These are phyloP conservation scores for Scenedesmus sp. DNA, from an alignment of 163 green algal species.

Conservation along the genomic window DNA sequence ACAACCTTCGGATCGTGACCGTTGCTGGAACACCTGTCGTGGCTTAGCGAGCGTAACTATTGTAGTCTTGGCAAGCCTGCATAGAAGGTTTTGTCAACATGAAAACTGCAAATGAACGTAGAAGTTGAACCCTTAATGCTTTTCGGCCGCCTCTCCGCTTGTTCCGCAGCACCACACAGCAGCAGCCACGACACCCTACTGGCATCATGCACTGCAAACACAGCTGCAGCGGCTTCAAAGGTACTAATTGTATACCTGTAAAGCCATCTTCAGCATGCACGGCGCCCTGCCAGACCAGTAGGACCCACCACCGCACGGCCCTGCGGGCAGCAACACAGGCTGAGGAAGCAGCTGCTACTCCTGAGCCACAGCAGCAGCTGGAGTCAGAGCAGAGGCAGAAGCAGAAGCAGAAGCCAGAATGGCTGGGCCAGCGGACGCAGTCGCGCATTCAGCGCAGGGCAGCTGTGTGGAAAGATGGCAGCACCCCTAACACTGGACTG, in stretches of 20 bases:
- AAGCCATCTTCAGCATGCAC: neutral
- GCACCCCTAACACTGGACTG: conserved; percentile 15
- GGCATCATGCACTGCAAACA: neutral
- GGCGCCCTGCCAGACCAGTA: neutral
- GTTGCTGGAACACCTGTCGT: neutral
- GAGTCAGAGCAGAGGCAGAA: neutral
- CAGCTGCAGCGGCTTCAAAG: neutral
- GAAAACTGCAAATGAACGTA: neutral
- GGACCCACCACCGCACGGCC: neutral
- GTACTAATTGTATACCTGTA: neutral
- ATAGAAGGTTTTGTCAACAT: neutral
- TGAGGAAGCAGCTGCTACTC: neutral
- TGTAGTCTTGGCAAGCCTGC: neutral
- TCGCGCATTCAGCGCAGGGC: neutral
- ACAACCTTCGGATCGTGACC: neutral
- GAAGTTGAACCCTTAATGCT: neutral
- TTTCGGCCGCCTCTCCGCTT: neutral
- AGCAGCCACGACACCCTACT: neutral
- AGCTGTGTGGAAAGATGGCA: neutral
- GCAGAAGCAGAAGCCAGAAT: conserved; percentile 9
- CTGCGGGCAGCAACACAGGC: neutral
- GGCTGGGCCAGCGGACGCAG: neutral
- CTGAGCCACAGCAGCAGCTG: conserved; percentile 1
- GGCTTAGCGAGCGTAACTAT: neutral
- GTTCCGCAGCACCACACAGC: neutral